A percentile compares a stretch with the other conserved stretches of the same genome.
Conservation (phyloP, 768 basidiomycete genomes). For the Lactarius pseudohatsudake region DNA sequence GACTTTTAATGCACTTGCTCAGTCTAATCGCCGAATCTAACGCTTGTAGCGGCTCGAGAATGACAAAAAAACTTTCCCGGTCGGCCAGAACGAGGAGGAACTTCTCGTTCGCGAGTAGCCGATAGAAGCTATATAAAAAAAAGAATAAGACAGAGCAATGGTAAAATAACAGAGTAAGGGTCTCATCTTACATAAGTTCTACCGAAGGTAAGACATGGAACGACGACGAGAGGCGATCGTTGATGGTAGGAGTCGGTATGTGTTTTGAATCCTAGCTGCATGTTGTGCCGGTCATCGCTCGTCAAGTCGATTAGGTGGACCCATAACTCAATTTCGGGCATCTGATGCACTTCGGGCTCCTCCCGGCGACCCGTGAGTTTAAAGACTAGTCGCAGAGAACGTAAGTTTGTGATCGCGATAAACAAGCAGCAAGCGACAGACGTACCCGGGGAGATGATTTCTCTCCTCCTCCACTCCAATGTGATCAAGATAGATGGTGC, state of each 20-base stretch:
- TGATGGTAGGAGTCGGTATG: neutral
- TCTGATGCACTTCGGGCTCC: neutral
- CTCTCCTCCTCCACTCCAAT: neutral
- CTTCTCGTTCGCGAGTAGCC: slow-evolving; percentile 20
- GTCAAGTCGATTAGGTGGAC: slow-evolving; percentile 11
- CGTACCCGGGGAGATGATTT: neutral
- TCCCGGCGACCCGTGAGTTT: neutral
- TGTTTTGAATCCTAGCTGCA: slow-evolving; percentile 12
- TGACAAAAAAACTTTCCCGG: slow-evolving; percentile 6
- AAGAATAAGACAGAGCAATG: neutral
- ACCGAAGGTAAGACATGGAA: neutral
- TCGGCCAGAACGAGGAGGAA: slow-evolving; percentile 18
- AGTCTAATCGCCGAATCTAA: slow-evolving; percentile 11
- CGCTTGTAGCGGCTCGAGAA: slow-evolving; percentile 11
- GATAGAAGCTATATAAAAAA: slow-evolving; percentile 18
- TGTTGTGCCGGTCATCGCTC: slow-evolving; percentile 12
- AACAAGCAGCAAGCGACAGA: neutral
- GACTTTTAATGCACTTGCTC: neutral
- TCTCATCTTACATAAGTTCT: neutral
- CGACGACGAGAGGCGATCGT: neutral
- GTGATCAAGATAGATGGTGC: neutral
- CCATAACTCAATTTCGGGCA: neutral
- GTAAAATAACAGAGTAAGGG: neutral
- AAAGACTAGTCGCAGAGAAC: neutral
- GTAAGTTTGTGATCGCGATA: neutral